Evolutionary conservation across 169 alveolate species (phyloP).

Genomic region (Plasmodium cynomolgi): DNA sequence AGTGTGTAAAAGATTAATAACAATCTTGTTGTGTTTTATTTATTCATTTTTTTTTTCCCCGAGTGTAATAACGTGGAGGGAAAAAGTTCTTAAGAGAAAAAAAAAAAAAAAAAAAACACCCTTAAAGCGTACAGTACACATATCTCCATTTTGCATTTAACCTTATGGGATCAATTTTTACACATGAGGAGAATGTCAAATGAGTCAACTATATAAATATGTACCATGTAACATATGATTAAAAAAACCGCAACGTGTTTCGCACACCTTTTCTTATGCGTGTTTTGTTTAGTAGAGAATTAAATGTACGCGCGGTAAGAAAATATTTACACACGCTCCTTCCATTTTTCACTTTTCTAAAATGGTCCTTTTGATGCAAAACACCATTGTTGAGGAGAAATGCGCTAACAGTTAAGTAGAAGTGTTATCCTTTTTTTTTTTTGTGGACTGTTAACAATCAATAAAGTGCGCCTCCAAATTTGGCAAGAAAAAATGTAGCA

Average conservation of each 20-base stretch:
- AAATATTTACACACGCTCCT: background rate
- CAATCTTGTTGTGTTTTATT: background rate
- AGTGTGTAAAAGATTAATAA: background rate
- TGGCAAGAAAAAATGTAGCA: background rate
- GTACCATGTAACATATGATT: background rate
- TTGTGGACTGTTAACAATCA: background rate
- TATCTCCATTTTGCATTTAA: background rate
- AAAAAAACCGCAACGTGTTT: background rate
- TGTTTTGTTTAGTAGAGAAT: background rate
- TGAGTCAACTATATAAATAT: background rate
- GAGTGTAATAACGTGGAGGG: background rate
- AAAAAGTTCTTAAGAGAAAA: background rate
- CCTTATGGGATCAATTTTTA: slow-evolving; percentile 4
- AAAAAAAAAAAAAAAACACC: background rate
- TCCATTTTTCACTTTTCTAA: background rate
- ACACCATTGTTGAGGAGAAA: background rate
- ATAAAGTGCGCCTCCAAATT: background rate
- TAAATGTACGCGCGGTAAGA: background rate
- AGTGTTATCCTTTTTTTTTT: background rate
- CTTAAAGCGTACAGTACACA: background rate
- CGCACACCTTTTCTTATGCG: background rate
- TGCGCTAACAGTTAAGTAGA: background rate
- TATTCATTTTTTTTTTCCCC: background rate
- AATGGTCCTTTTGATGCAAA: background rate
- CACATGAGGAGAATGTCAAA: background rate